phyloP scores from a whole-genome alignment of 495 filamentous ascomycete species.

The Penicillium ucsense region DNA sequence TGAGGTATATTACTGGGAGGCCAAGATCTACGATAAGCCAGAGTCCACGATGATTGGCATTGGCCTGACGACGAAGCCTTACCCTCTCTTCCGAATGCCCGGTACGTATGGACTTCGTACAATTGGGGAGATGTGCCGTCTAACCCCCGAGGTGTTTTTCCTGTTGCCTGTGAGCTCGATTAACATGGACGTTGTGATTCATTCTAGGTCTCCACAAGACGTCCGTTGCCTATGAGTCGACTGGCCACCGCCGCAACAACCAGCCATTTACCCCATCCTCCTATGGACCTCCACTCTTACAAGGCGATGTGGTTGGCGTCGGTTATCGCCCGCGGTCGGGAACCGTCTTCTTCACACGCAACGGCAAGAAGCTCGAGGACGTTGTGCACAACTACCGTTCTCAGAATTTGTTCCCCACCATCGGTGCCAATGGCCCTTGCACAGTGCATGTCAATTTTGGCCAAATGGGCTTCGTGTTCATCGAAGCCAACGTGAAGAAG shows the following conservation, averaged over 20 bases:
- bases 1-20: conserved; percentile 99
- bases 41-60: conserved; percentile 77
- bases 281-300: conserved; percentile 75
- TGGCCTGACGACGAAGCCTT: conserved; percentile 92
- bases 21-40: conserved; percentile 96
- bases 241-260: conserved; percentile 77
- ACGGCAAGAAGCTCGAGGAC: conserved; percentile 94
- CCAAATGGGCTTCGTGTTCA: conserved; percentile 95
- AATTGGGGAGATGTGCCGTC: too few relatives aligned
- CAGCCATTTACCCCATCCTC: conserved; percentile 72
- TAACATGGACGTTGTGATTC: conserved; percentile 3
- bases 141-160: too few relatives aligned
- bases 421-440: conserved; percentile 89
- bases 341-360: conserved; percentile 94
- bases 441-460: conserved; percentile 95
- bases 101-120: conserved; percentile 42
- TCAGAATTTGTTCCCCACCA: conserved; percentile 92
- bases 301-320: conserved; percentile 93
- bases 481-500: conserved; percentile 99
- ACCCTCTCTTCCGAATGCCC: conserved; percentile 87
- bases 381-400: conserved; percentile 86
- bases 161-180: conserved; percentile 1
- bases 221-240: conserved; percentile 83
- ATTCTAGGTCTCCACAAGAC: conserved; percentile 74
- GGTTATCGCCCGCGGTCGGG: conserved; percentile 92